phyloP scores from a whole-genome alignment of 2,329 filamentous ascomycete genomes.

The Paraphoma sp. region DNA sequence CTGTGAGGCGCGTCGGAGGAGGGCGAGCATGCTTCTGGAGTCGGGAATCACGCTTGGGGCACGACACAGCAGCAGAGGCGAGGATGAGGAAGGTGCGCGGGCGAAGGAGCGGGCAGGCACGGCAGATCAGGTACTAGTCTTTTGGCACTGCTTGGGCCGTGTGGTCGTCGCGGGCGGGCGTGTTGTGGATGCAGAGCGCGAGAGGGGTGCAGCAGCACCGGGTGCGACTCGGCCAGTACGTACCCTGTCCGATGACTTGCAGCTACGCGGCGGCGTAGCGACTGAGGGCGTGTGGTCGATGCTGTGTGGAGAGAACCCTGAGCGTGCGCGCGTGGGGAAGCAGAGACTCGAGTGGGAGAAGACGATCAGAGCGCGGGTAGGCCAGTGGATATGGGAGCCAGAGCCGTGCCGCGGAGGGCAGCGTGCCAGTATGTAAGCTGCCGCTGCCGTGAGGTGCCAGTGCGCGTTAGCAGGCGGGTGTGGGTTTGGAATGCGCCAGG shows the following conservation, averaged over 20 bases:
- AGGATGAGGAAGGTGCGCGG: constrained; percentile 2
- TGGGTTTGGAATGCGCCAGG: neutral
- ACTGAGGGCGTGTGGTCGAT: neutral
- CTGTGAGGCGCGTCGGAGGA: constrained; percentile 16
- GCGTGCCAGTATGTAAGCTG: constrained; percentile 13
- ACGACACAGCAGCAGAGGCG: neutral
- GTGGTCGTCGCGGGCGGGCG: neutral
- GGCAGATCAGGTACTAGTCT: constrained; percentile 16
- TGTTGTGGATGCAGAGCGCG: neutral
- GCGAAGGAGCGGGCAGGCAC: neutral
- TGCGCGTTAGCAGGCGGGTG: neutral
- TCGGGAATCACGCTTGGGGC: neutral
- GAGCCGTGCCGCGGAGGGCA: constrained; percentile 3
- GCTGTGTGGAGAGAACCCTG: constrained; percentile 18
- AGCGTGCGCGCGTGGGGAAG: constrained; percentile 20
- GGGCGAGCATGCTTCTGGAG: constrained; percentile 23
- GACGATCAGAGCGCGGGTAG: constrained; percentile 16
- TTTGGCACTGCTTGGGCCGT: neutral
- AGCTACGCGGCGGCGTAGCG: constrained; percentile 4
- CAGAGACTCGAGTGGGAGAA: constrained; percentile 16
- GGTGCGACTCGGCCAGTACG: constrained; percentile 2
- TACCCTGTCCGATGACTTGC: constrained; percentile 23
- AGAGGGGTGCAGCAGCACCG: constrained; percentile 7
- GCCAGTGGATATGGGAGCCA: constrained; percentile 8
- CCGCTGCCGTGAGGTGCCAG: neutral